Evolutionary conservation across 169 alveolate genomes (phyloP).

Genomic region (Eimeria tenella): DNA sequence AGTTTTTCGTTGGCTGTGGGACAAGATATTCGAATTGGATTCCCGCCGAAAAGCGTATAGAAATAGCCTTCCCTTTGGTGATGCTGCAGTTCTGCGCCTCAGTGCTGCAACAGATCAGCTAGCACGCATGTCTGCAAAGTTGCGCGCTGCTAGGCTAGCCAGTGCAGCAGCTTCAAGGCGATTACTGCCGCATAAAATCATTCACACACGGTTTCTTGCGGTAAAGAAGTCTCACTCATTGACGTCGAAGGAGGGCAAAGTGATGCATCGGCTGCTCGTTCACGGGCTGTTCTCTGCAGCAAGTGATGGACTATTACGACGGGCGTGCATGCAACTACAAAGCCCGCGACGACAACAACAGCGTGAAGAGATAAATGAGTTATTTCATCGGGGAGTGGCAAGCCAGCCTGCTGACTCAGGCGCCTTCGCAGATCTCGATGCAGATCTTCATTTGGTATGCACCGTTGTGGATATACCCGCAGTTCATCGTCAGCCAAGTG

Average conservation of each 20-base stretch:
- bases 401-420: constrained; percentile 44
- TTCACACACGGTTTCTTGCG: constrained; percentile 1
- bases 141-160: constrained; percentile 38
- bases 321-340: constrained; percentile 62
- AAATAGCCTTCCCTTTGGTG: constrained; percentile 31
- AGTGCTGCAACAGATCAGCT: constrained; percentile 67
- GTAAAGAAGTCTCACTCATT: background rate
- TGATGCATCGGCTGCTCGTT: constrained; percentile 2
- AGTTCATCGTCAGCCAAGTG: background rate
- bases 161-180: constrained; percentile 54
- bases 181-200: background rate
- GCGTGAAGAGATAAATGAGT: constrained; percentile 56
- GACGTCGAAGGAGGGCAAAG: background rate
- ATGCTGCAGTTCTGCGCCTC: constrained; percentile 62
- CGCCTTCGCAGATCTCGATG: constrained; percentile 53
- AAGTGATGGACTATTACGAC: constrained; percentile 53
- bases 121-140: constrained; percentile 57
- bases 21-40: constrained; percentile 12
- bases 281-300: constrained; percentile 49
- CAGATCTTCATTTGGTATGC: constrained; percentile 32
- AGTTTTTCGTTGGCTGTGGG: constrained; percentile 52
- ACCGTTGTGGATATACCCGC: constrained; percentile 42
- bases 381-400: constrained; percentile 63
- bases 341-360: constrained; percentile 71
- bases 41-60: constrained; percentile 19